Evolutionary conservation across 257 asterid species (phyloP).

Genomic region (Salvia splendens): DNA sequence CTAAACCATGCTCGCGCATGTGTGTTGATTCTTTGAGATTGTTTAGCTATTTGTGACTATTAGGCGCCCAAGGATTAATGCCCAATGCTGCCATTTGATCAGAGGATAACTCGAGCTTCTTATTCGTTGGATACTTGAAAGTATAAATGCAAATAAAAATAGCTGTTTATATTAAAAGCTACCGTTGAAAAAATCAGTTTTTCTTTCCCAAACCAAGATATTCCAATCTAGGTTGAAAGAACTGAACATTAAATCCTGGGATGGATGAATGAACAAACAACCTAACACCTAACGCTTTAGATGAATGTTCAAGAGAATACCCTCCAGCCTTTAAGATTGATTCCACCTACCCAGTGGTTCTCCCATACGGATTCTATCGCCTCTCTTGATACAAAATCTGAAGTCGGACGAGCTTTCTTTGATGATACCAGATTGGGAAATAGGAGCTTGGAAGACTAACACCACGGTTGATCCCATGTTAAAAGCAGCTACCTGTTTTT

Average conservation of each 20-base stretch:
- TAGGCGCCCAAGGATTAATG: too few relatives aligned
- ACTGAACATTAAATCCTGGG: background rate
- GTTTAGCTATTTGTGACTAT: too few relatives aligned
- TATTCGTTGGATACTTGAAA: too few relatives aligned
- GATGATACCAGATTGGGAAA: slow-evolving; percentile 34
- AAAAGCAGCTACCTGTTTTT: slow-evolving; percentile 73
- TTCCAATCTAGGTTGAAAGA: background rate
- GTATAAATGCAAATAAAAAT: too few relatives aligned
- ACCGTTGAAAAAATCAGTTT: background rate
- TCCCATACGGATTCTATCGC: slow-evolving; percentile 78
- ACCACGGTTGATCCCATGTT: slow-evolving; percentile 98
- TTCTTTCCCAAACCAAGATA: background rate
- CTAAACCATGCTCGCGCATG: background rate
- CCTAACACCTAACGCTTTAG: background rate
- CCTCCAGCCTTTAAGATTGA: slow-evolving; percentile 28
- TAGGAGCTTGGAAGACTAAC: slow-evolving; percentile 89
- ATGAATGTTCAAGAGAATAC: too few relatives aligned
- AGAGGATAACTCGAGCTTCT: too few relatives aligned
- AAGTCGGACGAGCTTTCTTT: slow-evolving; percentile 53
- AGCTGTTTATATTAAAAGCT: background rate
- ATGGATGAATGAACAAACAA: background rate
- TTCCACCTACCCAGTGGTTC: slow-evolving; percentile 84
- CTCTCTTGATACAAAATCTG: slow-evolving; percentile 61
- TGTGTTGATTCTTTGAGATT: background rate
- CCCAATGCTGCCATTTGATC: too few relatives aligned